Evolutionary conservation across 2,329 filamentous ascomycete genomes (phyloP).

Genomic region (Hymenoscyphus repandus): DNA sequence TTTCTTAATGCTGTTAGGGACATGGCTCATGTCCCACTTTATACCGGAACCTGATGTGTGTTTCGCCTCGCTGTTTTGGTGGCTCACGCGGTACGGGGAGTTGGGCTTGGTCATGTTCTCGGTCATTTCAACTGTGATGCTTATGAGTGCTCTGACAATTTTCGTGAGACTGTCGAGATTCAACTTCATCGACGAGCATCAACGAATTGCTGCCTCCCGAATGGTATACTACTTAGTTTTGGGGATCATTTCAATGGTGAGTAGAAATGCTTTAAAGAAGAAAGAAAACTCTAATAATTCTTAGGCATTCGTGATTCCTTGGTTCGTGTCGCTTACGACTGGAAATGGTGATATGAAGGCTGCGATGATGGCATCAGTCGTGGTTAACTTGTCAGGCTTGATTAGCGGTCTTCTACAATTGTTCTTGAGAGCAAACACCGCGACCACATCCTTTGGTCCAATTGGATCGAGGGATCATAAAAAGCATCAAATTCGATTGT

Average conservation of each 20-base stretch:
- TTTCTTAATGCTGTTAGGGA: conserved; percentile 45
- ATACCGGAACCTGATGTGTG: conserved; percentile 53
- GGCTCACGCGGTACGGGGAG: conserved; percentile 54
- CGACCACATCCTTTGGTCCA: conserved; percentile 49
- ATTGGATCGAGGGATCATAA: conserved; percentile 43
- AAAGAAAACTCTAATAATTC: conserved; percentile 24
- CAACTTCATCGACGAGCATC: conserved; percentile 49
- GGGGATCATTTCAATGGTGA: conserved; percentile 52
- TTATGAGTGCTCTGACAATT: conserved; percentile 47
- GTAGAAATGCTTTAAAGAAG: conserved; percentile 28
- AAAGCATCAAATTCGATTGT: conserved; percentile 44
- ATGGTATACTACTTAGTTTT: conserved; percentile 62
- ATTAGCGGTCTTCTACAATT: conserved; percentile 61
- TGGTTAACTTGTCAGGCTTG: conserved; percentile 60
- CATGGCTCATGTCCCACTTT: conserved; percentile 54
- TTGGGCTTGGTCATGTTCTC: conserved; percentile 51
- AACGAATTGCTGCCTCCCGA: conserved; percentile 59
- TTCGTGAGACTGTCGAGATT: conserved; percentile 52
- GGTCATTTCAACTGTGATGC: conserved; percentile 44
- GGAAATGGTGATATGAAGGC: conserved; percentile 43
- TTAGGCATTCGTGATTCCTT: conserved; percentile 56
- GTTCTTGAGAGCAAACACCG: conserved; percentile 59
- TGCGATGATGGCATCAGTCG: conserved; percentile 59
- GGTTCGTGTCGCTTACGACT: conserved; percentile 54
- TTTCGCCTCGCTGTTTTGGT: conserved; percentile 65